These are phyloP conservation scores for Stagonosporopsis cucurbitacearum DNA, from an alignment of 2,329 filamentous ascomycete species.

Conservation along the genomic window DNA sequence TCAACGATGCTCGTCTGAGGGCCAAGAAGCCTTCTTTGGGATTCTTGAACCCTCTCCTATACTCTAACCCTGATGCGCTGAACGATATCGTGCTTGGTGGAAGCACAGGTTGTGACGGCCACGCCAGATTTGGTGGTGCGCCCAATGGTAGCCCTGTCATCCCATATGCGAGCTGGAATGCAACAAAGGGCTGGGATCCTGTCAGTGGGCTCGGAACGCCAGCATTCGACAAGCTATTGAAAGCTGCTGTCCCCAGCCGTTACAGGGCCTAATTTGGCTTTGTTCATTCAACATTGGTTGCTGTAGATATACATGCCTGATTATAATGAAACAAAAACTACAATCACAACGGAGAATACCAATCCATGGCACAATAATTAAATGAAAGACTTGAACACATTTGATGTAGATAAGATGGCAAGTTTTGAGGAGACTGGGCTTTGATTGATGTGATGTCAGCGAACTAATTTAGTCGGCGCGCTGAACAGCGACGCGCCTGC, in stretches of 20 bases:
- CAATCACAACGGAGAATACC: too few relatives aligned
- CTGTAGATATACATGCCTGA: not conserved
- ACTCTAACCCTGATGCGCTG: conserved; percentile 55
- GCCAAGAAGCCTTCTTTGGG: conserved; percentile 59
- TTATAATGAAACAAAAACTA: not conserved
- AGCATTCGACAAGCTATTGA: conserved; percentile 38
- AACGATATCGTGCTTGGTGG: conserved; percentile 54
- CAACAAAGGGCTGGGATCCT: conserved; percentile 45
- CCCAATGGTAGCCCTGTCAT: conserved; percentile 42
- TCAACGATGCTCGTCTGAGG: conserved; percentile 66
- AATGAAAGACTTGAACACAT: not conserved
- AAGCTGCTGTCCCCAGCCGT: conserved; percentile 33
- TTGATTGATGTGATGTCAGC: conserved; percentile 15
- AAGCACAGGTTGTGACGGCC: conserved; percentile 47
- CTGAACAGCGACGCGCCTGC: conserved; percentile 15
- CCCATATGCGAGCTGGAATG: conserved; percentile 41
- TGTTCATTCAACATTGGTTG: not conserved
- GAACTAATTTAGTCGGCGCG: conserved; percentile 9
- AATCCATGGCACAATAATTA: too few relatives aligned
- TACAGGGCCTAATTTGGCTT: conserved; percentile 26
- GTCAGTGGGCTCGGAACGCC: conserved; percentile 43
- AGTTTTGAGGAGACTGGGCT: not conserved
- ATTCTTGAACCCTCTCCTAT: conserved; percentile 67
- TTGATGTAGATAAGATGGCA: not conserved
- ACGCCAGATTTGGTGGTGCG: conserved; percentile 31